Conservation (phyloP, 805 yeast genomes). For the Candida xyloterini region DNA sequence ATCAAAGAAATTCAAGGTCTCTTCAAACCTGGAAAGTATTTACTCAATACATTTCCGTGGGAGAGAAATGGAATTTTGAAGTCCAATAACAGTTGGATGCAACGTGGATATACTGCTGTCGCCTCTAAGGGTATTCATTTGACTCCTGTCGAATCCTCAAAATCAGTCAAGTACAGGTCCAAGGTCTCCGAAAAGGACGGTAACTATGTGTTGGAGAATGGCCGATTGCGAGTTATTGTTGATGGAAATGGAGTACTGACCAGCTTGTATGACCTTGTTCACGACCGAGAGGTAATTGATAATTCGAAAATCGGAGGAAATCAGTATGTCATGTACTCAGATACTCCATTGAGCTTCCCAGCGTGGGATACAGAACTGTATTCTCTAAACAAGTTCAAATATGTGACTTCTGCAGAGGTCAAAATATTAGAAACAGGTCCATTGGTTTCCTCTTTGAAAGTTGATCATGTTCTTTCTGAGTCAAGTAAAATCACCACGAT, state of each 20-base stretch:
- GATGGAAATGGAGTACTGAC: conserved; percentile 51
- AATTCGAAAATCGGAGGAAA: conserved; percentile 64
- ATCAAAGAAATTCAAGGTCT: conserved; percentile 41
- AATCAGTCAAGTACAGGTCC: conserved; percentile 45
- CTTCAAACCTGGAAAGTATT: conserved; percentile 11
- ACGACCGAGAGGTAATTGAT: conserved; percentile 67
- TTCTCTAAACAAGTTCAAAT: conserved; percentile 68
- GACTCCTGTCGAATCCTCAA: conserved; percentile 2
- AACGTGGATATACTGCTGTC: conserved; percentile 4
- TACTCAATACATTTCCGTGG: conserved; percentile 67
- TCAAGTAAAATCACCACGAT: conserved; percentile 60
- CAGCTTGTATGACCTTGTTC: conserved; percentile 58
- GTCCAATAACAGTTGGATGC: conserved; percentile 19
- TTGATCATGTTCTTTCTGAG: conserved; percentile 57
- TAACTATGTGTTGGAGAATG: conserved; percentile 54
- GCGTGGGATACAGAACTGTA: conserved; percentile 98
- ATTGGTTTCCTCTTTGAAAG: conserved; percentile 59
- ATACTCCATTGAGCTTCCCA: conserved; percentile 85
- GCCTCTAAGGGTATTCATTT: neutral
- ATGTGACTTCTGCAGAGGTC: conserved; percentile 42
- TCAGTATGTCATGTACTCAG: conserved; percentile 79
- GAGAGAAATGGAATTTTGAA: conserved; percentile 44
- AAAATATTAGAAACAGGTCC: conserved; percentile 49
- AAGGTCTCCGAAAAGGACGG: conserved; percentile 41
- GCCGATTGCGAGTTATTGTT: conserved; percentile 55